Base-by-base conservation (phyloP, 2,329 filamentous ascomycete species). In the Clonostachys sp. region DNA sequence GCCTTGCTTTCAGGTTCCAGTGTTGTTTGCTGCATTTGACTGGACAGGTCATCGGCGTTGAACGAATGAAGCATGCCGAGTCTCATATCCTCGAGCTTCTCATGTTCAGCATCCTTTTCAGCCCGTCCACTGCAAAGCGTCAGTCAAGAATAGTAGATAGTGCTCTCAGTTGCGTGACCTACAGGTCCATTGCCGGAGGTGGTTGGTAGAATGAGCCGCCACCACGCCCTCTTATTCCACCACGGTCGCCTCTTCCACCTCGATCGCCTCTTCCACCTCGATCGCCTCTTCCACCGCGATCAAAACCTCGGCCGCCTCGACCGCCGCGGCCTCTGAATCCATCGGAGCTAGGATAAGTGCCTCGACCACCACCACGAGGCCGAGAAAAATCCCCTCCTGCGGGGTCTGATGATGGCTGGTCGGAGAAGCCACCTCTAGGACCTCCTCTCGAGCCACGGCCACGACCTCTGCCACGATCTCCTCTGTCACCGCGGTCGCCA, bases 401-500 rank as follows among this genome's bases (percentile, higher is more conserved):
- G 45, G 20, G 42, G 47, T 34, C 56, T 53, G 41, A 55, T 55
- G 7, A 52, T 49, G 16, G 24, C 6, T 30, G 24, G 24, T 45
- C 47, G 24, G 47, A 49, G n/a, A 49, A 51, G 33, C 55, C 48
- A 12, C 44, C 58, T 33, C 60, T 55, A 33, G 51, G 34, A 7
- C 46, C 42, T n/a, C 51, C 51, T 13, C 58, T 30, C 10, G 39
- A 41, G n/a, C 48, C 43, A 24, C 50, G 44, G 34, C 53, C 46
- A 6, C 56, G 53, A 35, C 51, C 53, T 9, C 53, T 55, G n/a
- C 58, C 51, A 30, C 57, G 50, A 36, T 51, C 48, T 42, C 54
- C 58, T n/a, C 57, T 47, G 36, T 55, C 54, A 42, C 56, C 56
- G 12, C 36, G 36, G 36, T 54, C 59, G 34, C 60, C 55, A 33